Evolutionary conservation across 1,139 yeast species (phyloP), one percentile per base, ranked within the genome.

Genomic region (Debaryomyces coudertii): DNA sequence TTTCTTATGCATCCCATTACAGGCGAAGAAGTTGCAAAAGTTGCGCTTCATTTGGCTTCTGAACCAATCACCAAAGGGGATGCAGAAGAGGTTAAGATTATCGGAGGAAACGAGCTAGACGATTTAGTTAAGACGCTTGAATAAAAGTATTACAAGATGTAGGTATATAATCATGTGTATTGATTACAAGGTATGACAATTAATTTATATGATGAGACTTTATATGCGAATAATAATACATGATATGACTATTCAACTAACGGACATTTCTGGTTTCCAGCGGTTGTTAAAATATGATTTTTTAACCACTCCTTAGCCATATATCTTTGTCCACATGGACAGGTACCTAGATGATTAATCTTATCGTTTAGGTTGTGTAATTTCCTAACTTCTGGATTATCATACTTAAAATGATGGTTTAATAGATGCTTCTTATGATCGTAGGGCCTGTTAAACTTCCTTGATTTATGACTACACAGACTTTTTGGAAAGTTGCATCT

Each of bases 391-490:
- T 69, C 66, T 6, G 74, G 72, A 49, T 79, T 75, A 48, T 77
- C 80, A 58, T 82, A 83, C 41, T 62, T 65, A 58, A 83, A 84
- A 55, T 84, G 90, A 43, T 79, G 72, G 58, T 83, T 85, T 36
- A 84, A 66, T 50, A 84, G 64, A 58, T 84, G 90, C 55, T 84
- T 84, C 57, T 84, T 84, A 65, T 72, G 83, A 60, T 84, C 90
- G 57, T 84, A 84, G 2, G 86, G 87, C 38, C 90, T 70, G 64
- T 84, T 84, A 65, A 84, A 84, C 52, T 70, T 77, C 18, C 85
- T 85, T 40, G 83, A 75, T 56, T 78, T 82, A 61, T 84, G 89
- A 9, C 76, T 69, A 58, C 90, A 84, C 45, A 68, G 67, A 15
- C 66, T 68, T 45, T 77, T 69, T 16, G 88, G 86, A 55, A 75